Evolutionary conservation across 208 protist genomes (phyloP), one percentile per base, ranked within the genome.

Genomic region (Wallacemonas sp.): DNA sequence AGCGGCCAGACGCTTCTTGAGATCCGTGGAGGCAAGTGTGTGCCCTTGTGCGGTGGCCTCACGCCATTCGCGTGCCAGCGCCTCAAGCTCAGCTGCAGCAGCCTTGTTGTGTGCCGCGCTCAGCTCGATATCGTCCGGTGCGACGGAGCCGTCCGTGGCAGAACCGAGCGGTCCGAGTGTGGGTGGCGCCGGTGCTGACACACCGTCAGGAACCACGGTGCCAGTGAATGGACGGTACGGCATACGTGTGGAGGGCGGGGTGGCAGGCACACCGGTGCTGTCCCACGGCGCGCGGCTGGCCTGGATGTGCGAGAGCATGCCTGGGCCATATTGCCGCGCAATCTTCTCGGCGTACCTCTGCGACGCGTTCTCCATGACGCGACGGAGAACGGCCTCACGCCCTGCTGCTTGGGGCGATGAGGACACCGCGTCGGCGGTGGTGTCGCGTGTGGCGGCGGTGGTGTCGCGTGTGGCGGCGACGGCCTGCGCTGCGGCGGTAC

Each of bases 211-310:
- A 12, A 87, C 63, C 34, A 33, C 37, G 62, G 68, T 77, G 37
- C 68, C 68, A 26, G 64, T 55, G 66, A 95, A 95, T 0, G 89
- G 89, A 8, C 84, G 85, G 42, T 93, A 95, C 10, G 89, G 89
- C 81, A 95, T 85, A 66, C 78, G 70, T 17, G 53, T 5, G 13
- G 61, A 68, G 15, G 83, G 81, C 36, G 89, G 73, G 2, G 75
- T 50, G 19, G 67, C 41, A 3, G 73, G 67, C 10, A 9, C 36
- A 2, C 21, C 54, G 26, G 6, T 24, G 6, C 5, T 37, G 15
- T 42, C 52, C 29, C 33, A 41, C 32, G 52, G 32, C 30, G 33
- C 36, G 9, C 58, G 27, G 8, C 48, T 30, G 22, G 66, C 60
- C 41, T 59, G 33, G 15, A 84, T 72, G 63, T 87, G 76, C 1